Conservation (phyloP, 768 basidiomycete genomes). For the Tricholoma matsutake region DNA sequence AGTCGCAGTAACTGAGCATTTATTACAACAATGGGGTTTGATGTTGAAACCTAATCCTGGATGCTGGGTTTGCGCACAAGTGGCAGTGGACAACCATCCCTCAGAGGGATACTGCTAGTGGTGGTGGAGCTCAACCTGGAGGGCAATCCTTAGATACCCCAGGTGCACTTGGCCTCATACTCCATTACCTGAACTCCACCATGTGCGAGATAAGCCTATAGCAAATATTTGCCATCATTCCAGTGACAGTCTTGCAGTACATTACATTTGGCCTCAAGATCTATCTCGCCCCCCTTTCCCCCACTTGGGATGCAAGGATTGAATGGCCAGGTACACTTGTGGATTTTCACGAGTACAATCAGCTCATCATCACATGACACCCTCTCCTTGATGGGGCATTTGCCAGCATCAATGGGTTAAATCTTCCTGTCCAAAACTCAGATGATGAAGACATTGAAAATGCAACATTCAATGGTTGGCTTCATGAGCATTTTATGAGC, state of each 20-base stretch:
- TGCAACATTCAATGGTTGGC: background rate
- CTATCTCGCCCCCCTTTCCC: constrained; percentile 25
- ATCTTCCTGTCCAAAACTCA: constrained; percentile 33
- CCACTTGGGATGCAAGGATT: constrained; percentile 28
- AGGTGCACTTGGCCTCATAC: constrained; percentile 40
- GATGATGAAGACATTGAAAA: background rate
- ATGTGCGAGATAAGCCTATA: constrained; percentile 34
- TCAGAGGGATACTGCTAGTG: too few species aligned
- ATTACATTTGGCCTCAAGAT: constrained; percentile 30
- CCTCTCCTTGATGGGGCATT: constrained; percentile 35
- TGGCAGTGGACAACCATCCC: constrained; percentile 15
- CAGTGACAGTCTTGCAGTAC: constrained; percentile 33
- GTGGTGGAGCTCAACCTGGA: too few species aligned
- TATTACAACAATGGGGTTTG: constrained; percentile 45
- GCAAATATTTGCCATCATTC: constrained; percentile 41
- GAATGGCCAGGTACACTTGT: constrained; percentile 18
- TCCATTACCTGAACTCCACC: constrained; percentile 30
- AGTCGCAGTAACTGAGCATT: constrained; percentile 35
- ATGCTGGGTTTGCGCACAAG: too few species aligned
- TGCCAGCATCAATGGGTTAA: constrained; percentile 40
- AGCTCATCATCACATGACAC: constrained; percentile 26
- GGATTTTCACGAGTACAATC: constrained; percentile 19
- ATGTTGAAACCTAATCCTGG: constrained; percentile 23
- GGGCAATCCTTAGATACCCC: constrained; percentile 2
- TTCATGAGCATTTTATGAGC: background rate